These are phyloP conservation scores for Hortaea werneckii DNA, from an alignment of 2,329 filamentous ascomycete genomes.

Conservation along the genomic window DNA sequence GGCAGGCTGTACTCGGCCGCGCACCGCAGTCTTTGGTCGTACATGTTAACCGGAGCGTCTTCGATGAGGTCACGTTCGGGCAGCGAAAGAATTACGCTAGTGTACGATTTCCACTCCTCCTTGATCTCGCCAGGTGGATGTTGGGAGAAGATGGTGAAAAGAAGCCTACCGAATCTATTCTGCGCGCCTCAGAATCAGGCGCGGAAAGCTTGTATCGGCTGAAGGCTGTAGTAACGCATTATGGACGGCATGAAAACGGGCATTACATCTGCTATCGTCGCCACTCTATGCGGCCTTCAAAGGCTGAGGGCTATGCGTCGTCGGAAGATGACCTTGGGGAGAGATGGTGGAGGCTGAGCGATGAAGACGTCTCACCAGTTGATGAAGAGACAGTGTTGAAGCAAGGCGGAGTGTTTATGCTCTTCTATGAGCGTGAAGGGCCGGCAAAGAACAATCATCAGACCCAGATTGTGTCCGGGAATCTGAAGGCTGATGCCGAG, in stretches of 20 bases:
- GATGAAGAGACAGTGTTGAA: constrained; percentile 62
- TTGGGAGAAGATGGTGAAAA: constrained; percentile 36
- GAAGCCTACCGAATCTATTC: constrained; percentile 22
- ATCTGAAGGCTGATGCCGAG: too few relatives aligned
- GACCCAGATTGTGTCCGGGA: too few relatives aligned
- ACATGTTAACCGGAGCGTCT: constrained; percentile 86
- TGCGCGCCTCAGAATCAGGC: not conserved
- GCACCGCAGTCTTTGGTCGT: constrained; percentile 71
- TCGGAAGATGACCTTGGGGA: constrained; percentile 15
- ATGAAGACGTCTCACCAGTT: constrained; percentile 69
- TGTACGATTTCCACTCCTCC: constrained; percentile 61
- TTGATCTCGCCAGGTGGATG: constrained; percentile 80
- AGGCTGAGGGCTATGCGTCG: constrained; percentile 10
- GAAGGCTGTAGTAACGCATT: constrained; percentile 77
- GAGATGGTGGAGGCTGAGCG: constrained; percentile 84
- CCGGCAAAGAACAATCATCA: too few relatives aligned
- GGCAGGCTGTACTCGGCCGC: constrained; percentile 76
- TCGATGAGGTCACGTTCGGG: constrained; percentile 70
- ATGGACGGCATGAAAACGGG: constrained; percentile 84
- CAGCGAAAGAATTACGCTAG: constrained; percentile 75
- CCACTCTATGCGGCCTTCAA: constrained; percentile 36
- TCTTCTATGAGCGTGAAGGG: constrained; percentile 70
- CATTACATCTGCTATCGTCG: constrained; percentile 90
- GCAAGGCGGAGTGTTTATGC: constrained; percentile 85
- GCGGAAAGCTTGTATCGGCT: constrained; percentile 52